Evolutionary conservation across 345 rosid species (phyloP), one percentile per base, ranked within the genome.

Genomic region (Draba incana): DNA sequence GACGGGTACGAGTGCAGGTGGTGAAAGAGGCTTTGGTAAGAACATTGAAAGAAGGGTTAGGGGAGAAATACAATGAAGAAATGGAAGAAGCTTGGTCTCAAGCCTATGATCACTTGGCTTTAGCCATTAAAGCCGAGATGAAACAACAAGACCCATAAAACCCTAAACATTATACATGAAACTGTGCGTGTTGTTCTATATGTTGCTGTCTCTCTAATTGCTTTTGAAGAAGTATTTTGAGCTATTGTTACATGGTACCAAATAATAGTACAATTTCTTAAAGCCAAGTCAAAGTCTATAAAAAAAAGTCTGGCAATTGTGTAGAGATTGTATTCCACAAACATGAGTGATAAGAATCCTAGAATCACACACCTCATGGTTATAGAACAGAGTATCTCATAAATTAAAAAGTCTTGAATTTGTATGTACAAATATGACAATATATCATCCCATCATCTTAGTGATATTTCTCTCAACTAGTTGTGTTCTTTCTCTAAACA

Each of bases 21-120:
- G 88, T 85, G 66, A 84, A 83, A 66, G 94, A 81, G 55, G 89
- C 91, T 46, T 66, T 88, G 62, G 33, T 83, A 46, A 80, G 81
- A 57, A 84, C 89, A 55, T 14, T 85, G 8, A 62, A 84, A 72
- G 79, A 71, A 45, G 88, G 76, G 25, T 68, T 79, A 8, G 86
- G 87, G 49, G 80, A 81, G 46, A 85, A 81, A 72, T 84, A 87
- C 85, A 81, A 73, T 45, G 83, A 74, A 6, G 89, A 83, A 62
- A 58, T 84, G 81, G 71, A 53, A 1, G 10, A 30, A 52, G 90
- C 86, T 2, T 79, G 84, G 85, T 57, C 50, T 70, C 76, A 76
- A 43, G 87, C 91, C 55, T 84, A 88, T 67, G 86, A 85, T 70
- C 87, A 81, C 25, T 72, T 84, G 76, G 87, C 87, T 79, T 77